A percentile compares a stretch with the other conserved stretches of the same genome.
phyloP scores from a whole-genome alignment of 23 red algal species.

The Chondrus crispus region DNA sequence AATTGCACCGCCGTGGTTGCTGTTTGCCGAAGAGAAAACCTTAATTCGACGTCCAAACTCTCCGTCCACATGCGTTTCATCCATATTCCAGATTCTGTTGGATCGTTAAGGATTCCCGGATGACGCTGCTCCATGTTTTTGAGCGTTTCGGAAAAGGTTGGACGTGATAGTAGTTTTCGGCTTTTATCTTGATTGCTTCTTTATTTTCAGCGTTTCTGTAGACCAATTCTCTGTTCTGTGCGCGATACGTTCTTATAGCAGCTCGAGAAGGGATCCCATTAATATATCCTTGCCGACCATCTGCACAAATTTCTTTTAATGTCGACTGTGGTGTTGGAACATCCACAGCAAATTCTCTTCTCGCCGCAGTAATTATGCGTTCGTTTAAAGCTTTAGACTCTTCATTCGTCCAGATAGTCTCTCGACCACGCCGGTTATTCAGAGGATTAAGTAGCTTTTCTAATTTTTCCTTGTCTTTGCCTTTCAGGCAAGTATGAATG shows the following conservation, averaged over 20 bases:
- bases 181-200: neutral
- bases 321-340: neutral
- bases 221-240: neutral
- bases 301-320: neutral
- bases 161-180: neutral
- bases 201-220: neutral
- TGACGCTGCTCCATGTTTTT: too few relatives aligned
- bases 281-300: neutral
- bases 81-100: too few relatives aligned
- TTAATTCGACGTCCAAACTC: too few relatives aligned
- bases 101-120: too few relatives aligned
- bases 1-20: too few relatives aligned
- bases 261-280: neutral
- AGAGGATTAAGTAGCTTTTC: neutral
- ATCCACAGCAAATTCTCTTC: neutral
- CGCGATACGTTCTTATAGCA: neutral
- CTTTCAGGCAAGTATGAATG: neutral
- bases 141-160: too few relatives aligned
- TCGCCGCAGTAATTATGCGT: neutral
- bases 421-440: neutral
- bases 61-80: too few relatives aligned
- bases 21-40: too few relatives aligned
- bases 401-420: neutral
- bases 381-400: neutral
- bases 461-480: neutral